A percentile compares a stretch with the other conserved stretches of the same genome.
Conservation (phyloP, 2,329 filamentous ascomycete genomes). For the Hypocreales sp. region DNA sequence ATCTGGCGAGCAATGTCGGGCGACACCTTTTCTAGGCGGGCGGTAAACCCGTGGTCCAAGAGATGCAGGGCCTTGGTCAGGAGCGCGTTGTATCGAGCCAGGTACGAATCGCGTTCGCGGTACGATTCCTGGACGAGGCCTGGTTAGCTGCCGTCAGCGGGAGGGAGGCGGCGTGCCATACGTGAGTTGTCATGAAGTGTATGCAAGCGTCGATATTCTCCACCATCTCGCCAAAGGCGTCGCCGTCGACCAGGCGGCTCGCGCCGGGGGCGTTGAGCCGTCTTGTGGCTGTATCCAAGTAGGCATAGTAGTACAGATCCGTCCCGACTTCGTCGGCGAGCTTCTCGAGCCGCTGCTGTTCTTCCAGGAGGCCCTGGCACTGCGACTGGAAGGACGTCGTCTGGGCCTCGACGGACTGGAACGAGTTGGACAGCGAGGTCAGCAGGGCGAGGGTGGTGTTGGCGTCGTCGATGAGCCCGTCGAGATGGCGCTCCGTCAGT, state of each 20-base stretch:
- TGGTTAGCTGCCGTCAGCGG: not conserved
- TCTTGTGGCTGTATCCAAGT: constrained; percentile 79
- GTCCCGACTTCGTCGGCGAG: constrained; percentile 75
- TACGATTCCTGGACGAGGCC: constrained; percentile 47
- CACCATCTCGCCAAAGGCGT: constrained; percentile 78
- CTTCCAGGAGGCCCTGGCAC: constrained; percentile 73
- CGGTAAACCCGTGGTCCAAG: constrained; percentile 40
- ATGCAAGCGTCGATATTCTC: constrained; percentile 79
- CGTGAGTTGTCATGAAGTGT: constrained; percentile 79
- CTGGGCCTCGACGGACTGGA: constrained; percentile 74
- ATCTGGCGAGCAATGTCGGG: constrained; percentile 40
- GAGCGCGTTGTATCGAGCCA: constrained; percentile 72
- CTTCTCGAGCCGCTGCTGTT: constrained; percentile 63
- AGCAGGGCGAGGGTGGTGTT: constrained; percentile 61
- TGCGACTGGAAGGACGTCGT: constrained; percentile 87
- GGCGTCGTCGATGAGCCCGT: constrained; percentile 63
- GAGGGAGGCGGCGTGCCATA: constrained; percentile 22
- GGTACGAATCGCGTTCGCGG: constrained; percentile 74
- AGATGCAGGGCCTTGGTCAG: constrained; percentile 52
- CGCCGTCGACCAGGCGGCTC: constrained; percentile 67
- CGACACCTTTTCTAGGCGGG: constrained; percentile 35
- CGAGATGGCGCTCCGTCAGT: constrained; percentile 68
- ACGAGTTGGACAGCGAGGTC: constrained; percentile 67
- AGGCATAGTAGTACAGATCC: constrained; percentile 88
- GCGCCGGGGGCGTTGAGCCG: constrained; percentile 86